A percentile compares a stretch with the other conserved stretches of the same genome.
Evolutionary conservation across 345 rosid genomes (phyloP).

Genomic region (Rubroshorea leprosula): DNA sequence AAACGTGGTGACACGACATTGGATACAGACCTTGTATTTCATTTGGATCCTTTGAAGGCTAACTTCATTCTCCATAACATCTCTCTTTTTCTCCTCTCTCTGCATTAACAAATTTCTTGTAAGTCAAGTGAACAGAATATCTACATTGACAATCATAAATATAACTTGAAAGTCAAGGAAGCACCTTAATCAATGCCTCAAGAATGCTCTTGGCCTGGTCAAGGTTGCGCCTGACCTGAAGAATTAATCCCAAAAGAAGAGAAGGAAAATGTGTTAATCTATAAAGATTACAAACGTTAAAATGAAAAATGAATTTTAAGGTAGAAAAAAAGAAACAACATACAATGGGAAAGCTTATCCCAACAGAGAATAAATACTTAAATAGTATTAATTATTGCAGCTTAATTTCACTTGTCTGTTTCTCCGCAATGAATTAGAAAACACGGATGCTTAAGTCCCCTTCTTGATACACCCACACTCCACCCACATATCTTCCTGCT

Average conservation of each 20-base stretch:
- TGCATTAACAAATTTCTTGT: constrained; percentile 24
- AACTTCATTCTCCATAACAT: constrained; percentile 79
- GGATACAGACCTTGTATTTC: constrained; percentile 61
- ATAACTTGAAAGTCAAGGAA: constrained; percentile 14
- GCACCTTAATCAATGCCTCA: constrained; percentile 87
- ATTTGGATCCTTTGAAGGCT: constrained; percentile 87
- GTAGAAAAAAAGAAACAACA: too few species aligned
- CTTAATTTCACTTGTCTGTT: too few species aligned
- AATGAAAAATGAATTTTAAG: too few species aligned
- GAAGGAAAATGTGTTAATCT: constrained; percentile 5
- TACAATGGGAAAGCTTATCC: too few species aligned
- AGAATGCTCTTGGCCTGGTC: constrained; percentile 90
- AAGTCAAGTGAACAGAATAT: constrained; percentile 10
- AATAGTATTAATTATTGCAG: too few species aligned
- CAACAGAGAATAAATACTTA: too few species aligned
- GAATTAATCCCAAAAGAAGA: constrained; percentile 10
- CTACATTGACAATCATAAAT: constrained; percentile 1
- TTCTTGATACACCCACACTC: too few species aligned
- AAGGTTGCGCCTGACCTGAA: constrained; percentile 95
- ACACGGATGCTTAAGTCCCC: too few species aligned
- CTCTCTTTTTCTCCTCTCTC: constrained; percentile 98
- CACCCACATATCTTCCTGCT: too few species aligned
- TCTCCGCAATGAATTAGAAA: too few species aligned
- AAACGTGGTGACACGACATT: constrained; percentile 1
- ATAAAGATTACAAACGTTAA: not conserved